Percentiles rank a stretch among this genome's conserved stretches.
Conservation (phyloP, 169 alveolate species). For the Besnoitia besnoiti region DNA sequence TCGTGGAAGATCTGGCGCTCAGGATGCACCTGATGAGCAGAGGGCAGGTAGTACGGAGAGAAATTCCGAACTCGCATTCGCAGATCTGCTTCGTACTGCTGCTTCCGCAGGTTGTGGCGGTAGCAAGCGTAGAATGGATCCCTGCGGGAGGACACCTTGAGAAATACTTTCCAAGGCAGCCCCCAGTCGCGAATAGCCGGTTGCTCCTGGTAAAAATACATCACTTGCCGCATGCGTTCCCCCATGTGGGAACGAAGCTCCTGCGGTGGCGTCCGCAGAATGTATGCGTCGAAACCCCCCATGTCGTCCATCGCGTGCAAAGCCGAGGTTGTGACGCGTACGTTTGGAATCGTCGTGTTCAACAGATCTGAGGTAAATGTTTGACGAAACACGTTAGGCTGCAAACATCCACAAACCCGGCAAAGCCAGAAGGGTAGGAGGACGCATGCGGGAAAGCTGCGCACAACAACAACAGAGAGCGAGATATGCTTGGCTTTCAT, state of each 20-base stretch:
- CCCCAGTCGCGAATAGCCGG: slow-evolving; percentile 71
- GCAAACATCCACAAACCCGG: neutral
- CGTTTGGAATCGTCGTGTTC: slow-evolving; percentile 82
- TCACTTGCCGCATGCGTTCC: slow-evolving; percentile 82
- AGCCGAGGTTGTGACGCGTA: slow-evolving; percentile 84
- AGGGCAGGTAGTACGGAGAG: slow-evolving; percentile 69
- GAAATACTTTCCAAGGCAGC: slow-evolving; percentile 70
- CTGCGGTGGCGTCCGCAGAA: slow-evolving; percentile 87
- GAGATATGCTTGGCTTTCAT: too few relatives aligned
- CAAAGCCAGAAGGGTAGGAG: neutral
- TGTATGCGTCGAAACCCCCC: slow-evolving; percentile 89
- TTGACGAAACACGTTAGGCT: slow-evolving; percentile 56
- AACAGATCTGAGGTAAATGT: slow-evolving; percentile 65
- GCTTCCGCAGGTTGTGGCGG: slow-evolving; percentile 62
- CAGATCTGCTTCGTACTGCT: slow-evolving; percentile 49
- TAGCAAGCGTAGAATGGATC: slow-evolving; percentile 65
- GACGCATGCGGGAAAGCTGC: too few relatives aligned
- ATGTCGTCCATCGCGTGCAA: slow-evolving; percentile 87
- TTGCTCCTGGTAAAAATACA: slow-evolving; percentile 79
- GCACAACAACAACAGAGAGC: too few relatives aligned
- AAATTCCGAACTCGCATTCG: neutral
- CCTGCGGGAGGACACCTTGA: slow-evolving; percentile 38
- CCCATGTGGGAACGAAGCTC: slow-evolving; percentile 87
- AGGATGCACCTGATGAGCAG: slow-evolving; percentile 56
- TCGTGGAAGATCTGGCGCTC: slow-evolving; percentile 64